phyloP scores from a whole-genome alignment of 345 rosid species.

The Viola odorata region DNA sequence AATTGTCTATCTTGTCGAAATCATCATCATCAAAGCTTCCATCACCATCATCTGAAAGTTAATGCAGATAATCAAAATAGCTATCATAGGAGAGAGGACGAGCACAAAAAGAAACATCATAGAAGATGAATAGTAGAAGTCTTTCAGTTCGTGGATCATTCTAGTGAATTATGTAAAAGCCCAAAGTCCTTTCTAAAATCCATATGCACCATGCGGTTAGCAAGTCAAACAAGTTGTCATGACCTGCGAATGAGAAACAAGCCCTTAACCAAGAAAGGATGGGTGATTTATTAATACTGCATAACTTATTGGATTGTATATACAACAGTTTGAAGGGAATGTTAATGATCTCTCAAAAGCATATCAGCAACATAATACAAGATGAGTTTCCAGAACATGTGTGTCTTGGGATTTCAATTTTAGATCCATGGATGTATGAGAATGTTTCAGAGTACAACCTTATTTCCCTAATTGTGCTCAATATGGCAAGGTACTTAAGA shows the following conservation, averaged over 20 bases:
- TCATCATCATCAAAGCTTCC: constrained; percentile 80
- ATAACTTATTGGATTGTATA: not conserved
- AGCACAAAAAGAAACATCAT: not conserved
- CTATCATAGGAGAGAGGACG: not conserved
- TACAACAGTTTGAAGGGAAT: no score
- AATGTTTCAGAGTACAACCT: no score
- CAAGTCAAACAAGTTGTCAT: not conserved
- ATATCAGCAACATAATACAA: not conserved
- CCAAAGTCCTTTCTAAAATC: not conserved
- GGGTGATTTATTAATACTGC: not conserved
- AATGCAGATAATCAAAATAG: constrained; percentile 8
- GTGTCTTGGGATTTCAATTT: no score
- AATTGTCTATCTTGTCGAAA: constrained; percentile 82
- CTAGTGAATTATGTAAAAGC: not conserved
- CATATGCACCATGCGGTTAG: not conserved
- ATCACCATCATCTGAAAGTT: constrained; percentile 56
- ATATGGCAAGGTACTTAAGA: no score
- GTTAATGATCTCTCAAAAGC: no score
- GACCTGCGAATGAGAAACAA: no score
- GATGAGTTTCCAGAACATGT: no score
- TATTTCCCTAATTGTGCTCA: no score
- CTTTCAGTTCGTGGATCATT: not conserved
- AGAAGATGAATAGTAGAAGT: not conserved
- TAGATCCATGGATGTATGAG: no score
- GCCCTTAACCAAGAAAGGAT: not conserved